A percentile compares a stretch with the other conserved stretches of the same genome.
Evolutionary conservation across 257 asterid genomes (phyloP).

Genomic region (Phtheirospermum japonicum): DNA sequence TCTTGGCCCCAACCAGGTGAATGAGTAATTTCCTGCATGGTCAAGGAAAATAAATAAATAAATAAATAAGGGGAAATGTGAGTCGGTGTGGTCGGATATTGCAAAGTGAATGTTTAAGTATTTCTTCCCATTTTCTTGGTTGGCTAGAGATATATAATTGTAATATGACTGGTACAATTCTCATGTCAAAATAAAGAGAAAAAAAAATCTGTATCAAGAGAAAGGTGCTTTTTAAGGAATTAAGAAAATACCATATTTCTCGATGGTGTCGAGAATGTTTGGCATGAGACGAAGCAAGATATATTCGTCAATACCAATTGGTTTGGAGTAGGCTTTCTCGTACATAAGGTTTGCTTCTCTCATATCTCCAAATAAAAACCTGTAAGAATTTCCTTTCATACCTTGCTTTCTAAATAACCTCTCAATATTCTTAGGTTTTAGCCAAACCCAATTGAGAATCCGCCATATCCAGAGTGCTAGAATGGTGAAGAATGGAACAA

Average conservation of each 20-base stretch:
- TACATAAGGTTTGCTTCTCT: not conserved
- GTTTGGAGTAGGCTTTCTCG: conserved; percentile 20
- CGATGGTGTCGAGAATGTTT: not conserved
- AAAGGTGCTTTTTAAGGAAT: too few relatives aligned
- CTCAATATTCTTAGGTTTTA: conserved; percentile 22
- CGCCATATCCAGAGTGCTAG: conserved; percentile 7
- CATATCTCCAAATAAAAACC: conserved; percentile 9
- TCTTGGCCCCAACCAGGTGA: conserved; percentile 5
- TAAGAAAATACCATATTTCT: not conserved
- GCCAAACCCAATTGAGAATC: conserved; percentile 20
- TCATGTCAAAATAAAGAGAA: too few relatives aligned
- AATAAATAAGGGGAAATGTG: too few relatives aligned
- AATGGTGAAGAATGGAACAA: too few relatives aligned
- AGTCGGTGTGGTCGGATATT: too few relatives aligned
- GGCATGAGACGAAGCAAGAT: conserved; percentile 25
- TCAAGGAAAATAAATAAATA: not conserved
- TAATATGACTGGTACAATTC: too few relatives aligned
- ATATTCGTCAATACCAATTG: not conserved
- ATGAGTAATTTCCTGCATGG: not conserved
- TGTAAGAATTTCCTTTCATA: conserved; percentile 23
- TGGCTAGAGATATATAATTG: too few relatives aligned
- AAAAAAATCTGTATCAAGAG: too few relatives aligned
- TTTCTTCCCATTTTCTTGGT: too few relatives aligned
- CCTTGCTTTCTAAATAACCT: conserved; percentile 18
- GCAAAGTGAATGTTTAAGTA: too few relatives aligned